Conservation (phyloP, 352 stramenopile genomes). For the Globisporangium spinosum region DNA sequence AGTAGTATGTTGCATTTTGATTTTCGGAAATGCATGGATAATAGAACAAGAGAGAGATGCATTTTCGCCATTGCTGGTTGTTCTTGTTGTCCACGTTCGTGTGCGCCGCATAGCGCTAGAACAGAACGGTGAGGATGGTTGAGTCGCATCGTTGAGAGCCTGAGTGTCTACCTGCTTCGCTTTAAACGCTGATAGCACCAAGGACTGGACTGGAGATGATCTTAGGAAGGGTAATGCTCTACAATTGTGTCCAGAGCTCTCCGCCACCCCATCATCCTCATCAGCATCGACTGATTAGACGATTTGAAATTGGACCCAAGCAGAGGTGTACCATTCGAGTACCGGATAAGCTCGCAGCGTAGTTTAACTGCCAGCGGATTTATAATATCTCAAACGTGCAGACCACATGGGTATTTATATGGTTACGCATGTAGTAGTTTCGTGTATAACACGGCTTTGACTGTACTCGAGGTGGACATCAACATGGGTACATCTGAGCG, state of each 20-base stretch:
- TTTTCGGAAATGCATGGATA: background rate
- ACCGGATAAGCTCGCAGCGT: background rate
- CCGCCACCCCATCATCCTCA: background rate
- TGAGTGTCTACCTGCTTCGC: background rate
- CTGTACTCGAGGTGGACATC: background rate
- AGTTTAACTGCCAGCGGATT: background rate
- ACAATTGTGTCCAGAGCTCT: background rate
- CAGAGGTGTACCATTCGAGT: background rate
- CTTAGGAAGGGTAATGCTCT: too few relatives aligned
- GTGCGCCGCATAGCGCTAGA: background rate
- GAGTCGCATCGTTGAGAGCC: background rate
- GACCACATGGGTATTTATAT: background rate
- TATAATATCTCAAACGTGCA: background rate
- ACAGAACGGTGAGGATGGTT: background rate
- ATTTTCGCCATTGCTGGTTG: background rate
- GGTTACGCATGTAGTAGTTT: background rate
- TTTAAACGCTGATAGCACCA: too few relatives aligned
- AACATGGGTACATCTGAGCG: background rate
- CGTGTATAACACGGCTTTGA: background rate
- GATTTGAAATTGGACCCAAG: background rate
- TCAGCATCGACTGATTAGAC: background rate
- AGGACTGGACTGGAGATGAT: too few relatives aligned
- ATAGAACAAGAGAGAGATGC: background rate
- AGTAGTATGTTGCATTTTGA: constrained; percentile 1
- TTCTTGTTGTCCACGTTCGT: background rate